These are phyloP conservation scores for Chloranthus sessilifolius DNA, from an alignment of 164 flowering plant genomes.

Conservation along the genomic window DNA sequence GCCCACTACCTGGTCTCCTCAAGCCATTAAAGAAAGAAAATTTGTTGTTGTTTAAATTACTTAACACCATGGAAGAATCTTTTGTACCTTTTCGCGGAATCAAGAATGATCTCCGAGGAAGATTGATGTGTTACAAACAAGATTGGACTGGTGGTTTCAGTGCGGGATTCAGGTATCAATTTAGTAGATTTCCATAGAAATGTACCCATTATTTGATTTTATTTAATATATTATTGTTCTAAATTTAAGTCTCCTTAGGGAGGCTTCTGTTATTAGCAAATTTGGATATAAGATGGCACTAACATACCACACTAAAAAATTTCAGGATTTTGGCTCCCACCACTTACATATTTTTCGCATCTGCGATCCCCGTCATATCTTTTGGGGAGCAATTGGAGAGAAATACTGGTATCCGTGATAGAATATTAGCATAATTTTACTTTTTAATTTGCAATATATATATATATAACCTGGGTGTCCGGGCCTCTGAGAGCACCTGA, in stretches of 20 bases:
- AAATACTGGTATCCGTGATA: slow-evolving; percentile 51
- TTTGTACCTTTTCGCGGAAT: slow-evolving; percentile 95
- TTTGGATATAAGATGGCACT: slow-evolving; percentile 1
- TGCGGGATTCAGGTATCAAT: slow-evolving; percentile 87
- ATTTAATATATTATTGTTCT: too few species aligned
- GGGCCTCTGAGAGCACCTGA: too few species aligned
- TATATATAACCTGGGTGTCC: too few species aligned
- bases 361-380: slow-evolving; percentile 95
- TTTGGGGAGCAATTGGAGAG: slow-evolving; percentile 95
- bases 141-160: slow-evolving; percentile 94
- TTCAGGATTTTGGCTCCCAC: slow-evolving; percentile 96
- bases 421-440: neutral
- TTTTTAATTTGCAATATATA: too few species aligned
- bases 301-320: neutral
- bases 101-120: slow-evolving; percentile 76
- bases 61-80: slow-evolving; percentile 79
- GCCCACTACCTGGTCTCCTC: too few species aligned
- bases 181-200: neutral
- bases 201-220: too few species aligned
- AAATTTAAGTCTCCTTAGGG: too few species aligned
- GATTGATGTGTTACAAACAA: slow-evolving; percentile 92
- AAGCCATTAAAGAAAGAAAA: too few species aligned
- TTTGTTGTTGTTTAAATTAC: neutral
- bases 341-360: slow-evolving; percentile 90
- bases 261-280: too few species aligned